Evolutionary conservation across 495 filamentous ascomycete genomes (phyloP).

Genomic region (Delitschia confertaspora): DNA sequence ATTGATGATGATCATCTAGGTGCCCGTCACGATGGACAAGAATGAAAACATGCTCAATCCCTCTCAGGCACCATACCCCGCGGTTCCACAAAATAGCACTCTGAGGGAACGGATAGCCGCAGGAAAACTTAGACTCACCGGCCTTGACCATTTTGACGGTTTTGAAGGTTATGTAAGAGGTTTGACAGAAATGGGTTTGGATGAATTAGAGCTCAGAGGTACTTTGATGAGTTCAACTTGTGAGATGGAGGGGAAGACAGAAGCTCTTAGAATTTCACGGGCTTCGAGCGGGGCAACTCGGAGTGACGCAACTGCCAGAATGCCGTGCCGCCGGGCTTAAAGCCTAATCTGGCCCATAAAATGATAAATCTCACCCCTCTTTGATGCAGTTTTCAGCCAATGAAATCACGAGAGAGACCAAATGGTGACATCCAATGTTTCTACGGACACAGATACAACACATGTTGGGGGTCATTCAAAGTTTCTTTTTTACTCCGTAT

Average conservation of each 20-base stretch:
- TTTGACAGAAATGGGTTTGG: not conserved
- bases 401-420: too few species aligned
- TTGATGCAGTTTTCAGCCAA: not conserved
- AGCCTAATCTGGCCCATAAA: constrained; percentile 3
- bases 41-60: constrained; percentile 26
- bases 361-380: constrained; percentile 9
- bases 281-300: constrained; percentile 9
- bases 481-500: not conserved
- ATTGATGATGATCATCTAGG: too few species aligned
- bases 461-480: not conserved
- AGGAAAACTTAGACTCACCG: constrained; percentile 18
- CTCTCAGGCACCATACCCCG: constrained; percentile 13
- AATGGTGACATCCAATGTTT: not conserved
- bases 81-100: constrained; percentile 2
- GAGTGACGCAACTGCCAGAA: constrained; percentile 14
- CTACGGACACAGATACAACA: not conserved
- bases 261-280: not conserved
- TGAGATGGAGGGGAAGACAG: not conserved
- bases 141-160: constrained; percentile 31
- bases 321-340: constrained; percentile 2
- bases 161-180: constrained; percentile 5
- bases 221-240: not conserved
- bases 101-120: not conserved
- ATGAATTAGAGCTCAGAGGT: not conserved
- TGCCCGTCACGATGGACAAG: too few species aligned